A percentile compares a stretch with the other conserved stretches of the same genome.
Conservation (phyloP, 768 basidiomycete species). For the Austroboletus eburneus region DNA sequence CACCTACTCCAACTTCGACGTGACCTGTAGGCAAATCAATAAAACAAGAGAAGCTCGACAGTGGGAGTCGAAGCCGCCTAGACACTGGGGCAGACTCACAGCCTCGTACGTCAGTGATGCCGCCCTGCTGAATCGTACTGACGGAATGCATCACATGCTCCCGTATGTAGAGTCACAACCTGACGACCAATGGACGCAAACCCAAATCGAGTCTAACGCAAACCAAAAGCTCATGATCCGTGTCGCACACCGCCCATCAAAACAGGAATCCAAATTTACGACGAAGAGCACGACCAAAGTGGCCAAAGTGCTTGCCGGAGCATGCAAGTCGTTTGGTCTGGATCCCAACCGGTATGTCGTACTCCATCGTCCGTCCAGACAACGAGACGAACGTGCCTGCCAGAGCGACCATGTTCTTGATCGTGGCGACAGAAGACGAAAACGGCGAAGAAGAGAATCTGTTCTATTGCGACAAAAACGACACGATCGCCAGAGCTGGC, state of each 20-base stretch:
- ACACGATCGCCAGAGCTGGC: constrained; percentile 25
- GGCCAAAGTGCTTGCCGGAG: constrained; percentile 21
- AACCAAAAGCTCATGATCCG: constrained; percentile 25
- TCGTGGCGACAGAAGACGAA: constrained; percentile 23
- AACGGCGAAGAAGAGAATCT: constrained; percentile 25
- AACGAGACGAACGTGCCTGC: background rate
- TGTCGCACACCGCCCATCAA: constrained; percentile 27
- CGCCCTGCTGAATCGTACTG: background rate
- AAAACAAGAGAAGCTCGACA: constrained; percentile 16
- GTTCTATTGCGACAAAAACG: constrained; percentile 27
- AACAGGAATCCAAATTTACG: constrained; percentile 31
- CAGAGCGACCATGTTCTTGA: constrained; percentile 25
- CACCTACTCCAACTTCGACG: background rate
- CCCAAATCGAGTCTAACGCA: constrained; percentile 6
- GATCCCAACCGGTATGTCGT: constrained; percentile 18
- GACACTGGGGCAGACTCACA: background rate
- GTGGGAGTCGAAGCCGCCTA: background rate
- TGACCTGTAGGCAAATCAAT: constrained; percentile 9
- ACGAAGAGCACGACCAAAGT: constrained; percentile 31
- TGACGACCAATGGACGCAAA: background rate
- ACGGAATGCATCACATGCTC: background rate
- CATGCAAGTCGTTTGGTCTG: constrained; percentile 29
- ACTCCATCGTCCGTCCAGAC: background rate
- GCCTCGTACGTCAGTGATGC: constrained; percentile 9
- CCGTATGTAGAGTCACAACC: constrained; percentile 5